Percentiles rank a stretch among this genome's conserved stretches.
Evolutionary conservation across 129 eudicot species (phyloP).

Genomic region (Ambrosia artemisiifolia): DNA sequence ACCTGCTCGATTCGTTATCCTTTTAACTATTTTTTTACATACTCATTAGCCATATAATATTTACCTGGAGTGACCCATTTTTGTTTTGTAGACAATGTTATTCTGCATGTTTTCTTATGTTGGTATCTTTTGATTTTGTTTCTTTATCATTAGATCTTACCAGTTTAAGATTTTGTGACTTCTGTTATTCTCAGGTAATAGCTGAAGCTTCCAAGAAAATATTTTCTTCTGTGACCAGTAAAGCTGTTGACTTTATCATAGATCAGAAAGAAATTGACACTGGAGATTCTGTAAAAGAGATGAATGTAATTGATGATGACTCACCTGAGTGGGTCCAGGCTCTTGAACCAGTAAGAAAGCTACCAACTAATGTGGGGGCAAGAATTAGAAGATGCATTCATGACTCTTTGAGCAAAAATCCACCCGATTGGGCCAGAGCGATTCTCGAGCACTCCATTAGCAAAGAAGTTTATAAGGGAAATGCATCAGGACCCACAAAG

Average conservation of each 20-base stretch:
- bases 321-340: conserved; percentile 88
- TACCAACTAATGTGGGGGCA: conserved; percentile 98
- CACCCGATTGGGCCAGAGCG: conserved; percentile 92
- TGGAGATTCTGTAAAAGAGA: conserved; percentile 36
- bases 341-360: conserved; percentile 88
- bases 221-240: conserved; percentile 54
- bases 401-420: conserved; percentile 60
- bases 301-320: conserved; percentile 29
- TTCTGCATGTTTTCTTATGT: neutral
- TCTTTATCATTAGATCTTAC: neutral
- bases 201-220: conserved; percentile 79
- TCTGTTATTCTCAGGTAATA: conserved; percentile 58
- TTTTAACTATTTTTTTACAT: neutral
- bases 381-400: conserved; percentile 74
- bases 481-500: conserved; percentile 99
- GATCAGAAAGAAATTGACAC: conserved; percentile 53
- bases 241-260: conserved; percentile 36
- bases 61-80: neutral
- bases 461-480: conserved; percentile 93
- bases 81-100: conserved; percentile 1
- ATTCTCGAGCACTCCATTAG: conserved; percentile 76
- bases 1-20: neutral
- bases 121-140: neutral
- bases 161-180: conserved; percentile 10
- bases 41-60: neutral